A percentile compares a stretch with the other conserved stretches of the same genome.
Evolutionary conservation across 2,329 filamentous ascomycete species (phyloP).

Genomic region (Penicillium sclerotigenum): DNA sequence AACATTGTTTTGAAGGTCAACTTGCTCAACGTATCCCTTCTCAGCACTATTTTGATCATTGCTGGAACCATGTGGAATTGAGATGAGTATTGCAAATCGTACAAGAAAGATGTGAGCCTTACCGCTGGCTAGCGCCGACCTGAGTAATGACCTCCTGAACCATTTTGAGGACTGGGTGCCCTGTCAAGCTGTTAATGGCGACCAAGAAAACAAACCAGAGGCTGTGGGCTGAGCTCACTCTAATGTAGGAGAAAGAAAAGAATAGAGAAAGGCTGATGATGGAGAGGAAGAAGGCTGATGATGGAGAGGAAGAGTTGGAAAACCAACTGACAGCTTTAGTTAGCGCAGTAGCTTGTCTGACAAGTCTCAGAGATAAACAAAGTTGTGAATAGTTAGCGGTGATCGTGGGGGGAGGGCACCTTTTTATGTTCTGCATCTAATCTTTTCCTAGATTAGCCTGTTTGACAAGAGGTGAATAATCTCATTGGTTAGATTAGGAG

Average conservation of each 20-base stretch:
- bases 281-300: neutral
- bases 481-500: constrained; percentile 5
- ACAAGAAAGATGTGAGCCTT: neutral
- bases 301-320: neutral
- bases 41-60: constrained; percentile 9
- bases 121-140: constrained; percentile 5
- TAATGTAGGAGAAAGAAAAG: neutral
- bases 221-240: neutral
- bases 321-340: neutral
- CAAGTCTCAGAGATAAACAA: neutral
- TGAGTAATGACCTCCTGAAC: constrained; percentile 10
- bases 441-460: neutral
- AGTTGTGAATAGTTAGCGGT: neutral
- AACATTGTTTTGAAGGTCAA: constrained; percentile 28
- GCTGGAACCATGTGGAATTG: constrained; percentile 5
- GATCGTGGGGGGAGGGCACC: neutral
- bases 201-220: neutral
- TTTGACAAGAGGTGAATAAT: constrained; percentile 1
- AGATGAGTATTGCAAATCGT: neutral
- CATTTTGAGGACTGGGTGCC: constrained; percentile 1
- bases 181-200: neutral
- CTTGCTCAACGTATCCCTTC: constrained; percentile 21
- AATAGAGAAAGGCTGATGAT: neutral
- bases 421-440: constrained; percentile 12
- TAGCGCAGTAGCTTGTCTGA: neutral